A percentile compares a stretch with the other conserved stretches of the same genome.
phyloP scores from a whole-genome alignment of 345 rosid species.

The Moringa oleifera region DNA sequence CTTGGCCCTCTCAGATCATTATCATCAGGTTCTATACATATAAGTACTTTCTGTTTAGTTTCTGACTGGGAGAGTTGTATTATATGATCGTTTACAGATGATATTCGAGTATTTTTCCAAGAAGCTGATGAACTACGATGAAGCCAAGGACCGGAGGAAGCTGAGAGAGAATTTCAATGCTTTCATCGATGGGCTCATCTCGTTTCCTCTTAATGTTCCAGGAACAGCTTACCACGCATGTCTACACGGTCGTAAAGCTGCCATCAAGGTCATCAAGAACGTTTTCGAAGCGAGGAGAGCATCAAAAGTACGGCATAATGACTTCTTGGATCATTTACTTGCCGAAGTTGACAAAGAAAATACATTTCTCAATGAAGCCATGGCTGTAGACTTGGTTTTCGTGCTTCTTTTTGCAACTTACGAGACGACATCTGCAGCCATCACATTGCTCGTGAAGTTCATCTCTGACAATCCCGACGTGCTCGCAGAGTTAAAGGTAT shows the following conservation, averaged over 20 bases:
- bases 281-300: constrained; percentile 12
- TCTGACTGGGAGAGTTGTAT: neutral
- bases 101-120: constrained; percentile 22
- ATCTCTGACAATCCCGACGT: constrained; percentile 1
- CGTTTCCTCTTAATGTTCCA: constrained; percentile 30
- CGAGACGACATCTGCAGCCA: constrained; percentile 9
- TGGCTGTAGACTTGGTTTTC: constrained; percentile 5
- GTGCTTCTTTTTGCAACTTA: constrained; percentile 12
- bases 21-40: too few species aligned
- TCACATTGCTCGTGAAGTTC: constrained; percentile 3
- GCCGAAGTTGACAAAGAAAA: constrained; percentile 17
- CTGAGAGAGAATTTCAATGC: constrained; percentile 20
- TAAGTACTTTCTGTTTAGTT: too few species aligned
- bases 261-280: constrained; percentile 3
- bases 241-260: constrained; percentile 16
- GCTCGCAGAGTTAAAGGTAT: neutral
- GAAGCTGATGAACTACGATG: constrained; percentile 21
- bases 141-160: constrained; percentile 18
- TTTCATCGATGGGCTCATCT: constrained; percentile 28
- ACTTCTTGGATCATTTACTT: constrained; percentile 18
- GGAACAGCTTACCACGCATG: constrained; percentile 36
- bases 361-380: constrained; percentile 5
- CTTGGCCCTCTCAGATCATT: too few species aligned
- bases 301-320: constrained; percentile 2
- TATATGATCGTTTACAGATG: constrained; percentile 19